Base-by-base conservation (phyloP, 805 yeast genomes). In the Metschnikowia matae region DNA sequence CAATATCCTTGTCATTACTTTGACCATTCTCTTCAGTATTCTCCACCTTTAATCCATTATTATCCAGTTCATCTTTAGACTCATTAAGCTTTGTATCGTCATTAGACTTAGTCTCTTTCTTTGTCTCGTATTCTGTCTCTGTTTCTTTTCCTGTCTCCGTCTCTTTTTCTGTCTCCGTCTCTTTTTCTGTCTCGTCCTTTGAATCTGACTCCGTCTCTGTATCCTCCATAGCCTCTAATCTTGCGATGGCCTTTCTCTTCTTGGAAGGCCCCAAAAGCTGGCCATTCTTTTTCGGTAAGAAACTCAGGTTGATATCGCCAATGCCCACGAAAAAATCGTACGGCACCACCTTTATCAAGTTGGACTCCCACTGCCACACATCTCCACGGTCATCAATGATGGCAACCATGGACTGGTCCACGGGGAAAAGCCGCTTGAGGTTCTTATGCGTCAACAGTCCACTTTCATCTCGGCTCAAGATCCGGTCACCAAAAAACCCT, bases 381-480 rank as follows among this genome's bases (percentile, higher is more conserved):
- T 94, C 99, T 2, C 97, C 99, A 64, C 99, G 80, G 66, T 94
- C 99, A 67, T 94, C 99, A 52, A 94, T 94, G 42, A 94, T 85
- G 2, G 88, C 94, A 32, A 94, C 99, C 96, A 94, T 87, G 15
- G 96, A 85, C 21, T 96, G 96, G 57, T 92, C 96, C 2, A 92
- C 96, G 0, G 99, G 99, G 61, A 94, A 94, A 49, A 94, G 74
- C 54, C 98, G 75, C 61, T 87, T 85, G 53, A 94, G 73, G 35
- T 92, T 88, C 63, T 94, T 94, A 57, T 88, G 96, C 2, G 96
- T 85, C 54, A 92, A 69, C 5, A 90, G 87, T 0, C 98, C 98
- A 66, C 96, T 88, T 62, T 94, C 98, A 65, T 94, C 98, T 62
- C 99, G 75, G 44, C 96, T 85, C 41, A 94, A 75, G 6, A 94